Evolutionary conservation across 228 moss, liverwort and hornwort species (phyloP).

Genomic region (Sphagnum magellanicum): DNA sequence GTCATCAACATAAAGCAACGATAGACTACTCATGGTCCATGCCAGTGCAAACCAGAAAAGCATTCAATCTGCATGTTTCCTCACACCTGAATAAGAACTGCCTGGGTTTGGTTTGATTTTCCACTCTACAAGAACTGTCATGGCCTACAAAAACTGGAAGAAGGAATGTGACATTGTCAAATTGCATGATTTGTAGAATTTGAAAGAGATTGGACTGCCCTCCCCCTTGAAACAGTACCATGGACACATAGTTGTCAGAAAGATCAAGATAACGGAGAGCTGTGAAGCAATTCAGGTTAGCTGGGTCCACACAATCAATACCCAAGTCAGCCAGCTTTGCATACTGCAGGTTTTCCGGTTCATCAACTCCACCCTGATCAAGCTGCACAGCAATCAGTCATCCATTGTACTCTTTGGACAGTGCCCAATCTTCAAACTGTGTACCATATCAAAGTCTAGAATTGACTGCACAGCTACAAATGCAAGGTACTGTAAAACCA

Average conservation of each 20-base stretch:
- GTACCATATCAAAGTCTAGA: no score
- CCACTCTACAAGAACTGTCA: no score
- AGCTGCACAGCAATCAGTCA: conserved; percentile 12
- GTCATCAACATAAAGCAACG: not conserved
- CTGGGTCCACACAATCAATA: conserved; percentile 19
- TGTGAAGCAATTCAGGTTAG: conserved; percentile 21
- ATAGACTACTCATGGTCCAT: no score
- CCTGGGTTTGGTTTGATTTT: not conserved
- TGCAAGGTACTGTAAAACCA: no score
- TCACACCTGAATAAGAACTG: not conserved
- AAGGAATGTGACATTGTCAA: no score
- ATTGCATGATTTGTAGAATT: not conserved
- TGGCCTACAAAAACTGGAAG: no score
- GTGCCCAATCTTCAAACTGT: no score
- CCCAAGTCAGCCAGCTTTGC: conserved; percentile 19
- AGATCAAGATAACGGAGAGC: conserved; percentile 34
- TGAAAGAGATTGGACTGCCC: not conserved
- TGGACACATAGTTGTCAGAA: conserved; percentile 25
- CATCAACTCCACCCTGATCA: conserved; percentile 20
- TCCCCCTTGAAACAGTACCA: conserved; percentile 17
- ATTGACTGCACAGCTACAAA: no score
- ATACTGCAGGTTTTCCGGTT: conserved; percentile 20
- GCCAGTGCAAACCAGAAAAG: no score
- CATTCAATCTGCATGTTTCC: no score
- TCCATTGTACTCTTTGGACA: not conserved